phyloP scores from a whole-genome alignment of 202 grass and related monocot species.

The Carex arenaria region DNA sequence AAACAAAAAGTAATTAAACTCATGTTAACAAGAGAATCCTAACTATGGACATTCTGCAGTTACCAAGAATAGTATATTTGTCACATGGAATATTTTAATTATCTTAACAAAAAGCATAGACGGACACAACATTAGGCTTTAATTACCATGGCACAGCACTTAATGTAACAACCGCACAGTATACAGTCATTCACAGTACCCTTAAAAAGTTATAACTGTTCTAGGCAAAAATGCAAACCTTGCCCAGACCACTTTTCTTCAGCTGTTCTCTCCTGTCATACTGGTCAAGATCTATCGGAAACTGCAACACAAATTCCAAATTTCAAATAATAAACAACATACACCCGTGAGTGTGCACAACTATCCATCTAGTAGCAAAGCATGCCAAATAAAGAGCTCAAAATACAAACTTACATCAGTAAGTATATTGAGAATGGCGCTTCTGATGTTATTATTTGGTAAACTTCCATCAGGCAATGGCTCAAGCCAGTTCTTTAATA shows the following conservation, averaged over 20 bases:
- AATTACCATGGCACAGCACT: neutral
- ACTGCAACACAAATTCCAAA: conserved; percentile 44
- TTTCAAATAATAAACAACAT: conserved; percentile 14
- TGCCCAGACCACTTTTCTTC: conserved; percentile 92
- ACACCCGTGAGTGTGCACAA: neutral
- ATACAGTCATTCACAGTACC: conserved; percentile 17
- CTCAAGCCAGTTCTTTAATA: conserved; percentile 95
- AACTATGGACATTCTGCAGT: neutral
- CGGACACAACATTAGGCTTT: neutral
- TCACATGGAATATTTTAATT: neutral
- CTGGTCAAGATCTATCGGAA: conserved; percentile 91
- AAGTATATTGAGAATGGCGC: conserved; percentile 79
- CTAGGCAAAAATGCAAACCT: conserved; percentile 33
- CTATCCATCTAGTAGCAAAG: conserved; percentile 8
- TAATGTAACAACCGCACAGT: neutral
- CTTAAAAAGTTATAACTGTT: neutral
- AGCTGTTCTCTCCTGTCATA: conserved; percentile 87
- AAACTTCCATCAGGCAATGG: conserved; percentile 89
- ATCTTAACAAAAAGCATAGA: neutral
- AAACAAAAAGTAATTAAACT: neutral
- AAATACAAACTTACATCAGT: conserved; percentile 49
- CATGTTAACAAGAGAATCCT: neutral
- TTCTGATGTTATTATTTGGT: conserved; percentile 95
- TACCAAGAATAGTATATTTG: neutral
- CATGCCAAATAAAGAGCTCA: conserved; percentile 5